Base-by-base conservation (phyloP, 805 yeast genomes). In the Jamesozyma gamospora region DNA sequence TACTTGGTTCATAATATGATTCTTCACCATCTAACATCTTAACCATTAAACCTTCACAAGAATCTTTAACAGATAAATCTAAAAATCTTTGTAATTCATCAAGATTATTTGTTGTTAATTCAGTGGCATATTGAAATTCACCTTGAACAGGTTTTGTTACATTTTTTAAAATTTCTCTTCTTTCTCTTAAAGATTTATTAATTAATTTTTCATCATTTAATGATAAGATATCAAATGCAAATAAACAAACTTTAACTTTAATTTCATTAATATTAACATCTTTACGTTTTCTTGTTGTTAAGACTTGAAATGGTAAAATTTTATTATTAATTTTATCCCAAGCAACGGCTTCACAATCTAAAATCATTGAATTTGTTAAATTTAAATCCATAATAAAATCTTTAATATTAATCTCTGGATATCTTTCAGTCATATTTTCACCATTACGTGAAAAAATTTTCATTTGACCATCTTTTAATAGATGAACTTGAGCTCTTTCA, bases 321-420 rank as follows among this genome's bases (percentile, higher is more conserved):
- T 81, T 83, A n/a, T 75, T 60, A 17, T 71, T 69, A 39, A 72
- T 80, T 41, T 79, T 67, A 60, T 90, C 96, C 94, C 95, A 92
- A 0, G 98, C 98, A 8, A 92, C 98, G 7, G 96, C 96, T 63
- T 92, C 98, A 63, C 96, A 83, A 58, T 92, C 98, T 42, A 92
- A 60, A 42, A 92, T 86, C 59, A 90, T 69, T 8, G 83, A 72
- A 31, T 64, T 63, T 1, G 76, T 69, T 1, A 53, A 45, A 10
- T 47, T 47, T 4, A 52, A 48, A 11, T 58, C 56, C 19, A 64
- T 63, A 31, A 77, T 53, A 43, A 80, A 77, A 30, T 79, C 80
- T 33, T 74, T 72, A 15, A 85, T 70, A 32, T 83, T 77, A 44
- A 92, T 73, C 61, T 92, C 98, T 0, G 98, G 98, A 57, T 92